Evolutionary conservation across 257 asterid genomes (phyloP), one percentile per base, ranked within the genome.

Genomic region (Salvia splendens): DNA sequence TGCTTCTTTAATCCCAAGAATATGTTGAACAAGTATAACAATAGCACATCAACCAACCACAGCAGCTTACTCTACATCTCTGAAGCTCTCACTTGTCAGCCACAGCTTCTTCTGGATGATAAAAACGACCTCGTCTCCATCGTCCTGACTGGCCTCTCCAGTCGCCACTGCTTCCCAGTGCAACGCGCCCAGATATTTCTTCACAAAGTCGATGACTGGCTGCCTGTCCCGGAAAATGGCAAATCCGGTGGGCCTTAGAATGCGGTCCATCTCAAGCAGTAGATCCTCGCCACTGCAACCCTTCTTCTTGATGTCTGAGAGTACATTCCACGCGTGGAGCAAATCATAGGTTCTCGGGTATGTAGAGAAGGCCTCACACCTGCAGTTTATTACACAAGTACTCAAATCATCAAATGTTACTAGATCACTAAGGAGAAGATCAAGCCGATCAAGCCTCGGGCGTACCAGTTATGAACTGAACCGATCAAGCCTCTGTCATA

Each of bases 321-420:
- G 81, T 3, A 92, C 75, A 2, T 79, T 82, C 98, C 95, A 92
- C 1, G 95, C 97, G 15, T 92, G 98, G 79, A 92, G 93, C 73
- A 92, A 57, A 65, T 92, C 98, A 6, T 92, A 92, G 4, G 98
- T 89, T 76, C 98, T 74, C 0, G 98, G 98, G 78, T 92, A 92
- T n/a, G 93, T 92, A 2, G 98, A 92, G 84, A 66, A 92, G 67
- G 98, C 89, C 79, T 89, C 98, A 42, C 98, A 92, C 98, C 98
- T 92, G 84, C 53, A 54, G 41, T 61, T 12, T 33, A 49, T 70
- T 42, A 17, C 46, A 55, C 47, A 1, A 36, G 12, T 12, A 46
- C 15, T 56, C 14, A 17, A 10, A 50, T 8, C 64, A 58, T 58
- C 32, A 8, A 58, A 7, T 20, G 45, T 12, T 42, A 61, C 16